A percentile compares a stretch with the other conserved stretches of the same genome.
Conservation (phyloP, 1,284 basidiomycete genomes). For the Hemileia vastatrix region DNA sequence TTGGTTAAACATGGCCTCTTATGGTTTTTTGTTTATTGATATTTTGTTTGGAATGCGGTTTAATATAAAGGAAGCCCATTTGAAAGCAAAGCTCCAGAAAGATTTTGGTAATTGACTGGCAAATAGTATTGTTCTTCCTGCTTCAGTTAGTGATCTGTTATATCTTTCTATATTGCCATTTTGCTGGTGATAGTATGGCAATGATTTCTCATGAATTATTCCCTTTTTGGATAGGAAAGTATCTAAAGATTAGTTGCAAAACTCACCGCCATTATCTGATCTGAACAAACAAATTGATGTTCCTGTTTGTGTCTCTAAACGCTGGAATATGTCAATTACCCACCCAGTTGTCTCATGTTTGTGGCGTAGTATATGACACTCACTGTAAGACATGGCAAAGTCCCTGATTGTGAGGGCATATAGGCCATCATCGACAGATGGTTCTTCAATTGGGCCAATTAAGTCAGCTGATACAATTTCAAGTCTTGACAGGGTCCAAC, state of each 20-base stretch:
- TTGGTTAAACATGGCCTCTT: background rate
- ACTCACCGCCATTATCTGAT: conserved; percentile 9
- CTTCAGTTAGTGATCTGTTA: background rate
- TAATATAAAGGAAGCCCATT: background rate
- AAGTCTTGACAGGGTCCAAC: too few species aligned
- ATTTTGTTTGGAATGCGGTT: conserved; percentile 4
- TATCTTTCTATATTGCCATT: conserved; percentile 2
- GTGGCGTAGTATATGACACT: background rate
- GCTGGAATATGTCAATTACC: background rate
- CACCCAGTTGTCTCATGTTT: background rate
- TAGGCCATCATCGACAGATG: background rate
- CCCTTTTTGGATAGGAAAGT: background rate
- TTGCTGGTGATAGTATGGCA: conserved; percentile 11
- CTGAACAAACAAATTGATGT: background rate
- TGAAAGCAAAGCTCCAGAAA: conserved; percentile 5
- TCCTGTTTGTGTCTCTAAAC: conserved; percentile 3
- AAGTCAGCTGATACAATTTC: too few species aligned
- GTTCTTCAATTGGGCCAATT: background rate
- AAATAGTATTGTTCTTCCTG: background rate
- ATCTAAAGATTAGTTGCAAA: background rate
- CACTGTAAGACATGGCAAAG: background rate
- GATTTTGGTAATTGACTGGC: background rate
- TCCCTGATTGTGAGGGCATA: background rate
- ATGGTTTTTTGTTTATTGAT: background rate
- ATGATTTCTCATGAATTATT: background rate